phyloP scores from a whole-genome alignment of 2,329 filamentous ascomycete genomes.

The Alternaria alternata region DNA sequence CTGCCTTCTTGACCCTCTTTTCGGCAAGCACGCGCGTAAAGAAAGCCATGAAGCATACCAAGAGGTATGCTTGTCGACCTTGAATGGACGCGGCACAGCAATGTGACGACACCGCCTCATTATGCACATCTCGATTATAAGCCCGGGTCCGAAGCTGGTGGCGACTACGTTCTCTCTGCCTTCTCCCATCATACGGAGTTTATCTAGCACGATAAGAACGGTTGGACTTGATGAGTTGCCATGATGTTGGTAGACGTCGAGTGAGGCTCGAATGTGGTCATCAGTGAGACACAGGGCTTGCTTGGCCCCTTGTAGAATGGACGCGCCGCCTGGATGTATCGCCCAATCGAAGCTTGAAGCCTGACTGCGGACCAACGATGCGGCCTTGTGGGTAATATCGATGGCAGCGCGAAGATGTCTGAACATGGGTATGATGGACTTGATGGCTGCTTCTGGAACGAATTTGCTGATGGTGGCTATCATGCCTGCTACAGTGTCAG shows the following conservation, averaged over 20 bases:
- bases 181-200: conserved; percentile 56
- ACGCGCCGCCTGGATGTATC: conserved; percentile 73
- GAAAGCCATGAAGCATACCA: conserved; percentile 4
- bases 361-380: conserved; percentile 36
- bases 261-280: conserved; percentile 74
- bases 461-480: conserved; percentile 34
- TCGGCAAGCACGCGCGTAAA: not conserved
- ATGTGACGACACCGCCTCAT: conserved; percentile 57
- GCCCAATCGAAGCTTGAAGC: conserved; percentile 75
- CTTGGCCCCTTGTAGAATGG: conserved; percentile 71
- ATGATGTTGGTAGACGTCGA: conserved; percentile 72
- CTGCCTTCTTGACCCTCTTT: not conserved
- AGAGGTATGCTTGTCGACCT: not conserved
- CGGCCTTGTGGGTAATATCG: conserved; percentile 31
- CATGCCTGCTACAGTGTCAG: conserved; percentile 20
- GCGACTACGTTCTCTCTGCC: conserved; percentile 69
- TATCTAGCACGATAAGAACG: conserved; percentile 72
- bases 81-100: not conserved
- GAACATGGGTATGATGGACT: conserved; percentile 37
- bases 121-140: conserved; percentile 73
- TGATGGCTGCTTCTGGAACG: conserved; percentile 27
- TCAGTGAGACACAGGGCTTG: conserved; percentile 64
- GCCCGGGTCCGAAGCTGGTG: conserved; percentile 75
- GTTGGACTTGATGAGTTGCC: conserved; percentile 75
- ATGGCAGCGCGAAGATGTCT: conserved; percentile 37